Base-by-base conservation (phyloP, 176 grass and related monocot species). In the Alloteropsis semialata region DNA sequence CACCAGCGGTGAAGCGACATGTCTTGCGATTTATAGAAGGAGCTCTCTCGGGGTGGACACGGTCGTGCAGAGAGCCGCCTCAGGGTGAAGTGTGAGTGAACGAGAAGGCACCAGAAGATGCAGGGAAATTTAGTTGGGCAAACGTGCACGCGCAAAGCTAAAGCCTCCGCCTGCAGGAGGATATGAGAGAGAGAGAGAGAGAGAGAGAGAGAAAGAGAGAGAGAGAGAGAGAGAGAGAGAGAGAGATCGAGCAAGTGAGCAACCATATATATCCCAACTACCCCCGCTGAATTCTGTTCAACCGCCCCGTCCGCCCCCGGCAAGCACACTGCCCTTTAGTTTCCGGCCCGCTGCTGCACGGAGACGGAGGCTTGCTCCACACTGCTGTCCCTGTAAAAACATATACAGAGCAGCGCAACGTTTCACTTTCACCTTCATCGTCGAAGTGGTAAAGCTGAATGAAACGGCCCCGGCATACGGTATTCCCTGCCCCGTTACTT, bases 191-290 rank as follows among this genome's bases (percentile, higher is more conserved):
- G 49, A 68, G 79, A 80, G 70, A 5, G 76, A 71, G 42, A 61
- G 80, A 49, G 75, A 76, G 46, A 58, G 43, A 67, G 48, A 53
- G 46, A 34, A 29, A 77, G 57, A 64, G 57, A 76, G 37, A 59
- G 74, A 77, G 74, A 77, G 74, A 76, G 46, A 77, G 58, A 64
- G 57, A 76, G 37, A 59, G 74, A 77, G 74, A 77, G 74, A 76
- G 46, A 5, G 5, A n/a, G 44, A 66, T 51, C 70, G 28, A 49
- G 25, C 25, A 72, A 72, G 69, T 54, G 82, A 75, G 82, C 92
- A 85, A 92, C 92, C 69, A 85, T 58, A 92, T 85, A 92, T 49
- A 93, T 91, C 88, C 68, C 90, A 96, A 79, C 93, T 32, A 96
- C 90, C 48, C 70, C 8, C 8, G 32, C 88, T 67, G 33, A 55